A percentile compares a stretch with the other conserved stretches of the same genome.
Evolutionary conservation across 2,329 filamentous ascomycete species (phyloP).

Genomic region (Apiospora sp.): DNA sequence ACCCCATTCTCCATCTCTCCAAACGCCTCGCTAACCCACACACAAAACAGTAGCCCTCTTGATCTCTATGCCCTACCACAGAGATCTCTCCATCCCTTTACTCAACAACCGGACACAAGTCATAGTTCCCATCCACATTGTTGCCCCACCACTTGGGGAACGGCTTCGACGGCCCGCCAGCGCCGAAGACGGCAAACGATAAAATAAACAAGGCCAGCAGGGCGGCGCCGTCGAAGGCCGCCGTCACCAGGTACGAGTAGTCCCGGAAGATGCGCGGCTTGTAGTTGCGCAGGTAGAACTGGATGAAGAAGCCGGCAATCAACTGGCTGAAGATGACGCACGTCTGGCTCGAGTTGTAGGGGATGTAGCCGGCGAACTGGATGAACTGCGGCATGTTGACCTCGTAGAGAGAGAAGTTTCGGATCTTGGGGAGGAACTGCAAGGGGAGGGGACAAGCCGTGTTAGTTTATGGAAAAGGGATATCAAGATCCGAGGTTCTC

Average conservation of each 20-base stretch:
- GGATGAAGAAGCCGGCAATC: conserved; percentile 55
- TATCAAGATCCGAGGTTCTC: too few relatives aligned
- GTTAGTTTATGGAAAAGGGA: too few relatives aligned
- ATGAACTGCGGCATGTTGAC: conserved; percentile 63
- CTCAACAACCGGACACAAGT: conserved; percentile 52
- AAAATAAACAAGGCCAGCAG: conserved; percentile 59
- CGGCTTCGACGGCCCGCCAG: conserved; percentile 50
- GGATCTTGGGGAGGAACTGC: conserved; percentile 57
- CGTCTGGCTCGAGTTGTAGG: conserved; percentile 63
- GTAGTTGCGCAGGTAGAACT: conserved; percentile 62
- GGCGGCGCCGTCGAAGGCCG: conserved; percentile 60
- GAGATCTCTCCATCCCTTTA: conserved; percentile 30
- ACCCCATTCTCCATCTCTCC: background rate
- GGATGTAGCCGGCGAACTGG: conserved; percentile 62
- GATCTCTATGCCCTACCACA: too few relatives aligned
- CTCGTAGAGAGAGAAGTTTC: conserved; percentile 48
- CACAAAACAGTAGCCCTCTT: background rate
- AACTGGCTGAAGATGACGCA: conserved; percentile 59
- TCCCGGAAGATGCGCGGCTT: conserved; percentile 59
- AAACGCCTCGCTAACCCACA: conserved; percentile 7
- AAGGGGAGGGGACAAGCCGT: background rate
- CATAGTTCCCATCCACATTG: conserved; percentile 55
- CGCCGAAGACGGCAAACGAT: conserved; percentile 64
- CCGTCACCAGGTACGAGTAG: conserved; percentile 61
- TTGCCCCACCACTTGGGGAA: conserved; percentile 66